phyloP scores from a whole-genome alignment of 1,139 yeast genomes.

The Hemisphaericaspora xylofermentans region DNA sequence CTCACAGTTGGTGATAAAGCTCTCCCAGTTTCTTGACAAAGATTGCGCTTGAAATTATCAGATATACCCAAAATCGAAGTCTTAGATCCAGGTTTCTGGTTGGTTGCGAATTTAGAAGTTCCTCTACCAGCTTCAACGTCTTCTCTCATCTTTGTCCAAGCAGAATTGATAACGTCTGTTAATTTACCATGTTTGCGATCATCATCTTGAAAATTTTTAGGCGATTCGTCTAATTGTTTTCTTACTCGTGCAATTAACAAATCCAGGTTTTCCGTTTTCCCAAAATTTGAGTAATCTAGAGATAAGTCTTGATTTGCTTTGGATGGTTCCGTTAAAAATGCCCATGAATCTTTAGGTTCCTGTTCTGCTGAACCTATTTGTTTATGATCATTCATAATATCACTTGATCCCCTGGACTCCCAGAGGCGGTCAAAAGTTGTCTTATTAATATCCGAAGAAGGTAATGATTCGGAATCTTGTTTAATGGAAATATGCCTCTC shows the following conservation, averaged over 20 bases:
- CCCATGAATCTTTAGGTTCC: too few species aligned
- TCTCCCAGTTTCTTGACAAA: slow-evolving; percentile 14
- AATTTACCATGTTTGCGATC: background rate
- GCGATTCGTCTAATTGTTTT: background rate
- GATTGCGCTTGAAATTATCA: background rate
- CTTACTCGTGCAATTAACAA: background rate
- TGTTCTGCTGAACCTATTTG: too few species aligned
- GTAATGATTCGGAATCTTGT: too few species aligned
- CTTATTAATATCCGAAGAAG: too few species aligned
- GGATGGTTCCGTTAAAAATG: too few species aligned
- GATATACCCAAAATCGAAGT: background rate
- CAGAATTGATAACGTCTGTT: background rate
- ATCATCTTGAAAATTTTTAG: background rate
- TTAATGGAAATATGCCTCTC: too few species aligned
- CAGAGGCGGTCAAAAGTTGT: too few species aligned
- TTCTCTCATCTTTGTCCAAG: background rate
- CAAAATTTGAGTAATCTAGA: too few species aligned
- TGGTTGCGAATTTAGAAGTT: background rate
- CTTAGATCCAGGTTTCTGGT: background rate
- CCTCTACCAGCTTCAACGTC: background rate
- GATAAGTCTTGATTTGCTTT: too few species aligned
- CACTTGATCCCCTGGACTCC: too few species aligned
- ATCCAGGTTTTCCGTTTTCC: too few species aligned
- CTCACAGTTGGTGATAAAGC: slow-evolving; percentile 28
- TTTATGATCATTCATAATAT: too few species aligned